A percentile compares a stretch with the other conserved stretches of the same genome.
These are phyloP conservation scores for Ceriops decandra DNA, from an alignment of 345 rosid genomes.

Conservation along the genomic window DNA sequence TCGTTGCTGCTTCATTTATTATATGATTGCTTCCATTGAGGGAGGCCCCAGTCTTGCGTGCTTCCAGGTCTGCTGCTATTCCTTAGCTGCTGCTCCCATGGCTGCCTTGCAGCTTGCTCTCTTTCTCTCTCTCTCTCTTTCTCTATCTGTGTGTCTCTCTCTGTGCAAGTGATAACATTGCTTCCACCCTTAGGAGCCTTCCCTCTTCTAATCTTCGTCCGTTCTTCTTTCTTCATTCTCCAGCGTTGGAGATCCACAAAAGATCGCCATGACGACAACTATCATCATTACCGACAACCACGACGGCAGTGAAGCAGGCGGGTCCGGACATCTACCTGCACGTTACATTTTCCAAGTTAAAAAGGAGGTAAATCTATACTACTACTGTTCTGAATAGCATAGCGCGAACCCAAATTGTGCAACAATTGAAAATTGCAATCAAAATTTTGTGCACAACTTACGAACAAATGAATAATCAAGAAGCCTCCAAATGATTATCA, in stretches of 20 bases:
- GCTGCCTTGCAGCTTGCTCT: conserved; percentile 55
- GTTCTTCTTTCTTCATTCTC: conserved; percentile 52
- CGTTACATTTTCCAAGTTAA: no score
- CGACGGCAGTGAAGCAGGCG: no score
- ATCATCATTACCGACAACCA: no score
- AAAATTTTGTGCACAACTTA: no score
- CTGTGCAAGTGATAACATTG: conserved; percentile 39
- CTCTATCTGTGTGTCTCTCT: conserved; percentile 46
- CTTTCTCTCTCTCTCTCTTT: conserved; percentile 66
- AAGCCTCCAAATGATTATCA: no score
- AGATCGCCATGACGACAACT: no score
- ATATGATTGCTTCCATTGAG: conserved; percentile 38
- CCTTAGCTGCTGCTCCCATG: conserved; percentile 51
- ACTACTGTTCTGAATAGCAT: no score
- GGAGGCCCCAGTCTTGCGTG: conserved; percentile 43
- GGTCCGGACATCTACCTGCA: no score
- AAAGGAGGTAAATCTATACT: no score
- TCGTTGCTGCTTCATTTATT: conserved; percentile 30
- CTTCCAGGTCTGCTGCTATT: conserved; percentile 48
- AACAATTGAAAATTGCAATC: no score
- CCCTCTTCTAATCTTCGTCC: conserved; percentile 53
- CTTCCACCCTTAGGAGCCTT: conserved; percentile 43
- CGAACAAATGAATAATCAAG: no score
- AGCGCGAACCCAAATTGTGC: no score
- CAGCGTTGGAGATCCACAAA: conserved; percentile 49